Base-by-base conservation (phyloP, 306 rosid species). In the Morella rubra region DNA sequence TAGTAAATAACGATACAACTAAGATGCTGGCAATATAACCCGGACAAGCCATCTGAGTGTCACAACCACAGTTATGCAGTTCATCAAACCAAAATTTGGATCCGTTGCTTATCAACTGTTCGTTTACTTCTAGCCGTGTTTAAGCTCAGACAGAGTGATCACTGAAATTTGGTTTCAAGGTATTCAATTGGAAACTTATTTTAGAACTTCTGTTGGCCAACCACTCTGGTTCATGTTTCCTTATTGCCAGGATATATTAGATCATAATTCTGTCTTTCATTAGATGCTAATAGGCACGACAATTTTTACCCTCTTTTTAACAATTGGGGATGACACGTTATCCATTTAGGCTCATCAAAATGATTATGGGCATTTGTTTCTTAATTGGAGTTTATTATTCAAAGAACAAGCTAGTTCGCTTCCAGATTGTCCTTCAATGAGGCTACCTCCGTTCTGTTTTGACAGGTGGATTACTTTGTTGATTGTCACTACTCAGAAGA, bases 391-490 rank as follows among this genome's bases (percentile, higher is more conserved):
- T 11, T 24, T 24, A 27, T 6, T 5, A 14, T 5, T 60, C 27
- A 27, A 22, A 60, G 67, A 22, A 60, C 67, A 60, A 27, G 27
- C 14, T 7, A 15, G 37, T 61, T 32, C 44, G 2, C 68, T 61
- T 32, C 68, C 45, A 64, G 49, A 64, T 40, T 16, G 12, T 8
- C 47, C 14, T 64, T 45, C 13, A 40, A 2, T 64, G 46, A 60
- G 16, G 74, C 56, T 74, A 22, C 7, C 56, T 55, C 66, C 40
- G 50, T 16, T 15, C 19, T 77, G 7, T 14, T 74, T 77, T 85
- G 59, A 82, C 89, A 95, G 99, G 88, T 95, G 73, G 96, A 92
- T 79, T 95, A 91, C 77, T 86, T 95, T 76, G 91, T 91, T 81
- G 97, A 92, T 81, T 95, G 99, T 70, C 93, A 89, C 83, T 90